These are phyloP conservation scores for Curvularia sp. DNA, from an alignment of 2,329 filamentous ascomycete species.

Conservation along the genomic window DNA sequence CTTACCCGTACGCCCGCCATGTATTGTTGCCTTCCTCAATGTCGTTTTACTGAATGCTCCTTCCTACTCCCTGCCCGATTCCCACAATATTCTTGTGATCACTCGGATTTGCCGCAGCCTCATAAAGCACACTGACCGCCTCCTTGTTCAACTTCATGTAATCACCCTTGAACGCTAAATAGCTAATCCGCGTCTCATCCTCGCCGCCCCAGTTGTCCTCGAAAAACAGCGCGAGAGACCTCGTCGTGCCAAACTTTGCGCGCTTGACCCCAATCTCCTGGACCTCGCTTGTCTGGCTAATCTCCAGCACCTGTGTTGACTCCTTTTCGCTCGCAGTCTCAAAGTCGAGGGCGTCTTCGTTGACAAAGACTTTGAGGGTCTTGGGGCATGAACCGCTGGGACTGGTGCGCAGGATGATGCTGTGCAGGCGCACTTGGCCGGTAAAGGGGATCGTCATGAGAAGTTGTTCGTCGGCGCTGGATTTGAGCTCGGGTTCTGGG, in stretches of 20 bases:
- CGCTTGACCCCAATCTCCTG: constrained; percentile 89
- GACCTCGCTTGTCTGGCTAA: constrained; percentile 79
- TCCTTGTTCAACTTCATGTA: constrained; percentile 87
- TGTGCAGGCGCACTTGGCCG: constrained; percentile 90
- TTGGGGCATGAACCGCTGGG: constrained; percentile 73
- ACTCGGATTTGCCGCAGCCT: constrained; percentile 87
- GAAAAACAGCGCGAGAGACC: constrained; percentile 83
- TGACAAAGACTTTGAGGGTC: constrained; percentile 87
- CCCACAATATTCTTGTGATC: constrained; percentile 72
- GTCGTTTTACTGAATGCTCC: constrained; percentile 39
- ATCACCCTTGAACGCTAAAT: constrained; percentile 92
- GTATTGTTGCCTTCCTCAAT: neutral
- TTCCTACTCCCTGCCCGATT: constrained; percentile 47
- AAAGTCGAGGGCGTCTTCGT: constrained; percentile 85
- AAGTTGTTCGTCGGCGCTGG: constrained; percentile 91
- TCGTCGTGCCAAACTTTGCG: constrained; percentile 87
- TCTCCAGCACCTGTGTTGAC: constrained; percentile 77
- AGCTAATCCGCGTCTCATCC: constrained; percentile 78
- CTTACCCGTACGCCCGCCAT: neutral
- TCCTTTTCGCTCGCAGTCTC: constrained; percentile 70
- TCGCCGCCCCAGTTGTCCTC: constrained; percentile 91
- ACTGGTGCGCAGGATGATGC: constrained; percentile 83
- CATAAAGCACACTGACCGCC: constrained; percentile 86
- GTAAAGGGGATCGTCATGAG: constrained; percentile 93
- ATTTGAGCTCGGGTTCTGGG: constrained; percentile 76